Percentiles rank a stretch among this genome's conserved stretches.
phyloP scores from a whole-genome alignment of 805 yeast genomes.

The Pachysolen tannophilus region DNA sequence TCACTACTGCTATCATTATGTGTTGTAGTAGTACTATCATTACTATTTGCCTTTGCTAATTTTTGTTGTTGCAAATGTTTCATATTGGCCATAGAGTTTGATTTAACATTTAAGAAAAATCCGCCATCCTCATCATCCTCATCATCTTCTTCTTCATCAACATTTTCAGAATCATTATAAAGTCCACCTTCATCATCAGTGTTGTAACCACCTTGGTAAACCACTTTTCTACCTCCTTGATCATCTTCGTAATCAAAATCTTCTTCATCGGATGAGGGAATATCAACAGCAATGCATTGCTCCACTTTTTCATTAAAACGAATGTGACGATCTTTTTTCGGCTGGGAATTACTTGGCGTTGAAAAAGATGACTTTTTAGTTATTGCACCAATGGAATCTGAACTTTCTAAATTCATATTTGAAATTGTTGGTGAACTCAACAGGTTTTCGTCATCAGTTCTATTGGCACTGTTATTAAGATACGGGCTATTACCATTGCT shows the following conservation, averaged over 20 bases:
- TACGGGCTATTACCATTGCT: background rate
- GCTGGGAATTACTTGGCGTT: too few relatives aligned
- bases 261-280: constrained; percentile 22
- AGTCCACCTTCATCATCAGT: constrained; percentile 14
- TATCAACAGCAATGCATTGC: constrained; percentile 78
- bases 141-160: constrained; percentile 17
- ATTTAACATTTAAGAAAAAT: constrained; percentile 48
- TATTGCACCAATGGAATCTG: constrained; percentile 1
- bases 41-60: constrained; percentile 4
- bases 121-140: constrained; percentile 64
- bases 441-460: constrained; percentile 2
- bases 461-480: constrained; percentile 1
- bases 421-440: constrained; percentile 3
- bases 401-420: background rate
- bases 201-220: constrained; percentile 41
- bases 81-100: constrained; percentile 23
- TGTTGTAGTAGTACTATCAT: background rate
- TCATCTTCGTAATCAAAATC: constrained; percentile 20
- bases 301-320: constrained; percentile 93
- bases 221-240: constrained; percentile 25
- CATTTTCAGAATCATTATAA: constrained; percentile 13
- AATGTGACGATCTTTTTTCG: constrained; percentile 56
- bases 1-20: constrained; percentile 7
- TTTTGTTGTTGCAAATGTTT: constrained; percentile 18
- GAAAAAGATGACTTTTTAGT: background rate